phyloP scores from a whole-genome alignment of 2,329 filamentous ascomycete species.

The Ascochyta viciae-villosae region DNA sequence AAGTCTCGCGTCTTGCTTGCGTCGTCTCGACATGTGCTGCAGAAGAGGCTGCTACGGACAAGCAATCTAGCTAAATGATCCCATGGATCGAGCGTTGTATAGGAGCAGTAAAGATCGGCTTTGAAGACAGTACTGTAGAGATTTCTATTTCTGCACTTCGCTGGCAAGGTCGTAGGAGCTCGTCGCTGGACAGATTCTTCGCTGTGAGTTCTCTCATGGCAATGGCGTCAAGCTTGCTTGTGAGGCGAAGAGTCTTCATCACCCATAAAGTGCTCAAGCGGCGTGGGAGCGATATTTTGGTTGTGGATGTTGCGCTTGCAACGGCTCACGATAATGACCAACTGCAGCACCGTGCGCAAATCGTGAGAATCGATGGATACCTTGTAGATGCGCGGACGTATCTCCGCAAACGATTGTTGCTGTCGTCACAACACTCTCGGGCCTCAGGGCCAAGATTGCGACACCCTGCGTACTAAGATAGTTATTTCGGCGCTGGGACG shows the following conservation, averaged over 20 bases:
- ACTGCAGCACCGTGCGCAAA: conserved; percentile 1
- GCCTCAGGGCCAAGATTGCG: not conserved
- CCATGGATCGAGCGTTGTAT: not conserved
- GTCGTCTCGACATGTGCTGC: not conserved
- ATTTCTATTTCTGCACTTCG: not conserved
- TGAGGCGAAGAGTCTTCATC: not conserved
- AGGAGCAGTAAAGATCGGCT: not conserved
- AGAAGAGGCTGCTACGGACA: not conserved
- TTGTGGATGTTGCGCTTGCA: not conserved
- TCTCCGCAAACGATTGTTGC: not conserved
- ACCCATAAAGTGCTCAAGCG: not conserved
- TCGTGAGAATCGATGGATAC: not conserved
- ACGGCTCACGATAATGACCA: not conserved
- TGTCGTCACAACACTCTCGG: conserved; percentile 2
- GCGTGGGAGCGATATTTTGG: not conserved
- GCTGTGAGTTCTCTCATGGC: no score
- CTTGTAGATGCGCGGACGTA: not conserved
- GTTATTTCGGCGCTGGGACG: no score
- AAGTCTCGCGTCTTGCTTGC: not conserved
- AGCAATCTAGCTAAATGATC: not conserved
- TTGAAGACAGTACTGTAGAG: not conserved
- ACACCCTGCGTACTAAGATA: not conserved
- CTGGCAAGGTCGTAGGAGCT: not conserved
- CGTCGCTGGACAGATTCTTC: no score
- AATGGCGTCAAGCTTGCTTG: no score